A percentile compares a stretch with the other conserved stretches of the same genome.
These are phyloP conservation scores for Dryas octopetala DNA, from an alignment of 306 rosid genomes.

Conservation along the genomic window DNA sequence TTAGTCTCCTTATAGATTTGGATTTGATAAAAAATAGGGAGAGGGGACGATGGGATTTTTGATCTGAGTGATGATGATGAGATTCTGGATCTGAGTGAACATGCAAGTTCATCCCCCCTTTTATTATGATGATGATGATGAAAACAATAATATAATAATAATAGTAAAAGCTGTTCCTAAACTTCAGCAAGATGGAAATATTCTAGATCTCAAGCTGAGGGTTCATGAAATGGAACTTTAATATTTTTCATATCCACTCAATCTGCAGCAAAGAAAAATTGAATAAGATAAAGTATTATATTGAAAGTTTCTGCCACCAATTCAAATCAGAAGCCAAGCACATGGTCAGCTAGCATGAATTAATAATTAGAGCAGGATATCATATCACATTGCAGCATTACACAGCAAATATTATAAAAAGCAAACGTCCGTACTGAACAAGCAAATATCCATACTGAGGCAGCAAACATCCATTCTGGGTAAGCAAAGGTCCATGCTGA, in stretches of 20 bases:
- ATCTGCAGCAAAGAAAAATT: background rate
- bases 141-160: too few species aligned
- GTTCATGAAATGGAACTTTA: background rate
- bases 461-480: background rate
- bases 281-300: background rate
- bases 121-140: too few species aligned
- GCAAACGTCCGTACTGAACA: too few species aligned
- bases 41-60: too few species aligned
- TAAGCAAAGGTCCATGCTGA: background rate
- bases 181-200: too few species aligned
- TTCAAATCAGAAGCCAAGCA: conserved; percentile 12
- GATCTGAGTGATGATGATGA: too few species aligned
- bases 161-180: too few species aligned
- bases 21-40: too few species aligned
- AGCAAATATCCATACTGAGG: background rate
- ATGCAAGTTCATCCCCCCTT: too few species aligned
- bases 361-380: background rate
- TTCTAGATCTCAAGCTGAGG: background rate
- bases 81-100: too few species aligned
- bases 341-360: background rate
- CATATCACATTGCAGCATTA: background rate
- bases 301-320: background rate
- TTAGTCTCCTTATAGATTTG: too few species aligned
- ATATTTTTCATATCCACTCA: conserved; percentile 8
- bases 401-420: background rate